Evolutionary conservation across 2,329 filamentous ascomycete species (phyloP).

Genomic region (Aspergillus pseudotamarii): DNA sequence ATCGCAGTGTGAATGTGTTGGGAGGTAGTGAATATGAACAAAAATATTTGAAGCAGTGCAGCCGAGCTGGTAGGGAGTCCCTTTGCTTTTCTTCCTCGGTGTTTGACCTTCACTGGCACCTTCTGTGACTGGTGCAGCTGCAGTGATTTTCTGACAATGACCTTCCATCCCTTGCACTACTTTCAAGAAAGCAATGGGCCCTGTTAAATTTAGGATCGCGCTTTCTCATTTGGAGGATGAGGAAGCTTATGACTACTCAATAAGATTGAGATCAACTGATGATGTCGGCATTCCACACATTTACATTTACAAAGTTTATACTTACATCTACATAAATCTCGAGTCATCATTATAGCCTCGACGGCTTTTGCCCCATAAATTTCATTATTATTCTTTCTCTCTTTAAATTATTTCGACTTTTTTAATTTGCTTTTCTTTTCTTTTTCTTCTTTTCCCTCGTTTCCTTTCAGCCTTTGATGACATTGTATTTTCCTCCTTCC

Average conservation of each 20-base stretch:
- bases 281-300: constrained; percentile 2
- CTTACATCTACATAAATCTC: background rate
- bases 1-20: background rate
- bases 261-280: background rate
- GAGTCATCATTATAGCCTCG: background rate
- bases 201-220: constrained; percentile 1
- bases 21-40: background rate
- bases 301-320: background rate
- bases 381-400: background rate
- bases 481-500: background rate
- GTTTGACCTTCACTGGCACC: constrained; percentile 1
- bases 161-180: constrained; percentile 22
- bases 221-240: background rate
- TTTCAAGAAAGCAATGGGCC: constrained; percentile 11
- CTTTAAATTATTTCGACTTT: background rate
- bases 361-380: background rate
- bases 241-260: background rate
- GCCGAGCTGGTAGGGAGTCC: background rate
- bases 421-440: background rate
- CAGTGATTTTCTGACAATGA: constrained; percentile 14
- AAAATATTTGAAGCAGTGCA: background rate
- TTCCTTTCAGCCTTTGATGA: too few relatives aligned
- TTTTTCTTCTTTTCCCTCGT: background rate
- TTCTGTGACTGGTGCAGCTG: constrained; percentile 15
- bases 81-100: background rate